These are phyloP conservation scores for Teratosphaeria epicoccoides DNA, from an alignment of 2,329 filamentous ascomycete genomes.

Conservation along the genomic window DNA sequence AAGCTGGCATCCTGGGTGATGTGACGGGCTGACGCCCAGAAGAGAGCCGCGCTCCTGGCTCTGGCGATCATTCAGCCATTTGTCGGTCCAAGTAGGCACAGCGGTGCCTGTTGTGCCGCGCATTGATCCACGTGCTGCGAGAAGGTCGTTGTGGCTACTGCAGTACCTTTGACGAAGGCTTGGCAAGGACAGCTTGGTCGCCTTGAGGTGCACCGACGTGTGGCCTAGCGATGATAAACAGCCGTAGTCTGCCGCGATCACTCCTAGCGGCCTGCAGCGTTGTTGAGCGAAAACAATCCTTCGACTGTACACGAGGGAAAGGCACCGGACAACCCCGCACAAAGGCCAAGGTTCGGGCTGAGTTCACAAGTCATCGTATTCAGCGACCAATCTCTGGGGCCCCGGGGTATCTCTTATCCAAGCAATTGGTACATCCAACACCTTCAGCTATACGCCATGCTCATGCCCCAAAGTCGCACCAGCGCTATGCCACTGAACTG, in stretches of 20 bases:
- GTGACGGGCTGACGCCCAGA: too few species aligned
- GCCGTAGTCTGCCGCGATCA: background rate
- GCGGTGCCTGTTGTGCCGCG: too few species aligned
- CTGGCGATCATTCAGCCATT: too few species aligned
- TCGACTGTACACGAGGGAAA: background rate
- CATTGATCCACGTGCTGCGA: too few species aligned
- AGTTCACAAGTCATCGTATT: background rate
- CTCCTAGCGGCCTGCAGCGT: background rate
- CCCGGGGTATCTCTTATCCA: background rate
- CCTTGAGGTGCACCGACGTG: too few species aligned
- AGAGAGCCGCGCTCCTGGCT: too few species aligned
- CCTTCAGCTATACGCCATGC: background rate
- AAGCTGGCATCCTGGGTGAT: too few species aligned
- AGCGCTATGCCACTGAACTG: constrained; percentile 8
- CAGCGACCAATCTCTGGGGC: background rate
- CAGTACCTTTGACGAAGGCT: too few species aligned
- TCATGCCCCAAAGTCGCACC: background rate
- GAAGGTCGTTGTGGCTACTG: too few species aligned
- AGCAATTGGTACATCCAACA: background rate
- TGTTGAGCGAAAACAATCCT: background rate
- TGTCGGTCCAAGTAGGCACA: too few species aligned
- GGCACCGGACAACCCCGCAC: background rate
- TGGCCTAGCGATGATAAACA: background rate
- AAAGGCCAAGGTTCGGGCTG: background rate
- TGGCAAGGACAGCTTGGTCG: too few species aligned